Evolutionary conservation across 495 filamentous ascomycete species (phyloP), one percentile per base, ranked within the genome.

Genomic region (Parachaetomium inaequale): DNA sequence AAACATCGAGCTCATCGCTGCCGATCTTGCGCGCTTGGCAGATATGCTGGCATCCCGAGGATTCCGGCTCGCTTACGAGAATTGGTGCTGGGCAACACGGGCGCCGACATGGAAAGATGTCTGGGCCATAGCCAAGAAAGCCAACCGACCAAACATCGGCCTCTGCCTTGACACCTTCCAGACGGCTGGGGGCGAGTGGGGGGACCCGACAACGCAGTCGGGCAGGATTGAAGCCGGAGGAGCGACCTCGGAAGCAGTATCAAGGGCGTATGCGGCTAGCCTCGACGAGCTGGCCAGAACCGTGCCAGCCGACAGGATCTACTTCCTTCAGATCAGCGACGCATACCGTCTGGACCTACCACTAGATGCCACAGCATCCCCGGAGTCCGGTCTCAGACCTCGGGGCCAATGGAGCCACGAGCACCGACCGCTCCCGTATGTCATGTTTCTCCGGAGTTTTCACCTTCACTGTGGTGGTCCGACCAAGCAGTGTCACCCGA

Each of bases 161-260:
- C 73, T 93, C 3, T 93, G 89, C 68, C 81, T 95, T 15, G 90
- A 95, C 70, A 93, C 90, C 0, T 93, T 93, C 75, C 89, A 93
- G 69, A 88, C 83, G 5, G 87, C 82, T 0, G 90, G 89, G 1
- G 82, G 84, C 34, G 89, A 95, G 73, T 93, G 82, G 83, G 88
- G 76, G 0, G 89, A 93, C 72, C 90, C 90, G 0, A 89, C 84
- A 0, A 89, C 86, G 0, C 25, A 66, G 1, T 86, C 85, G 0
- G 89, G 90, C 0, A 65, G 84, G n/a, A 75, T 86, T 4, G 61
- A 70, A 4, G 43, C 55, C 2, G 66, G 46, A 0, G 63, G 55
- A 2, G 2, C 62, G 7, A 52, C 64, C 0, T 42, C 58, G 19
- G 65, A 66, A 8, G 74, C 83, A 17, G 63, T 91, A n/a, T 68